Base-by-base conservation (phyloP, 2,329 filamentous ascomycete species). In the Calonectria pteridis region DNA sequence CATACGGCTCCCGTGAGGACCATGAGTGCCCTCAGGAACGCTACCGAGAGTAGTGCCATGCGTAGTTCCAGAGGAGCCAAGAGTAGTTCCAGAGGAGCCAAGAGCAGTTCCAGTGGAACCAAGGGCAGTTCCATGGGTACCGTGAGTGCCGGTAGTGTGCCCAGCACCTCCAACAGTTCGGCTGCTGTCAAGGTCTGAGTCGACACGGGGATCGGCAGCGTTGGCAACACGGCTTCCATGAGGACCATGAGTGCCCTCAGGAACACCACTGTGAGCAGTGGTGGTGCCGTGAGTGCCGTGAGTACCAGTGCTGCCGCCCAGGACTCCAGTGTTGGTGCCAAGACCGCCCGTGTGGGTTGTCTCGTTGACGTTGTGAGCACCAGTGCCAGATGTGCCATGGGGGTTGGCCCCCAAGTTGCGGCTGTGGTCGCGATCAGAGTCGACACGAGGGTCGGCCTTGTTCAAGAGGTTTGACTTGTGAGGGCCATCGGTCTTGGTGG, bases 391-490 rank as follows among this genome's bases (percentile, higher is more conserved):
- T 49, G 77, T 81, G 23, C 81, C 78, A 4, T 86, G 85, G 20
- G 82, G 78, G 76, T 83, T 83, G 37, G 76, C 73, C 16, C 82
- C 82, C 75, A 82, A 40, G 77, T 82, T 84, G 31, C 68, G 69
- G 76, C 80, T 82, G 76, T 84, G 79, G 67, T 88, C 87, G 18
- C 88, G 83, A 77, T 91, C 88, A 5, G 87, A 89, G 79, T 91
- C 89, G 66, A 90, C 84, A n/a, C 88, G 84, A 26, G 89, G 89
- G 75, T 91, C 89, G 18, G 82, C 71, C 78, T 89, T 89, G 85
- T 91, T 91, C 31, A 83, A 79, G 6, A 86, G 3, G 75, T 87
- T 84, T 26, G 85, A 86, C 72, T 77, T 77, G 80, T 91, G 88
- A 72, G 88, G 88, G 3, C 89, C 88, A 69, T 81, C 82, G 14